phyloP scores from a whole-genome alignment of 805 yeast genomes.

The Candida ovalis region DNA sequence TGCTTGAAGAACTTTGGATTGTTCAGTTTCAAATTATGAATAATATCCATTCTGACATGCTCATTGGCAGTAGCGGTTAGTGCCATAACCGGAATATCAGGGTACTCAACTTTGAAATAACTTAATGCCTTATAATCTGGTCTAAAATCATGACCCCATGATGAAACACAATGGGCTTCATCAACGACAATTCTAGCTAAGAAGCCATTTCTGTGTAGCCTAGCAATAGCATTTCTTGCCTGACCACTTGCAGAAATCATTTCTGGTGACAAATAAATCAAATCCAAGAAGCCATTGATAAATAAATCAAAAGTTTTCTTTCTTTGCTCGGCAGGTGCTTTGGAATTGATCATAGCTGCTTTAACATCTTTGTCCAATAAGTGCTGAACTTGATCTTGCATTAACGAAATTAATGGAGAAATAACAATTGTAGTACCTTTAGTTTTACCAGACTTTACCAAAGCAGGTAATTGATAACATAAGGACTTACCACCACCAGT shows the following conservation, averaged over 20 bases:
- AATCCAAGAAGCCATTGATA: slow-evolving; percentile 60
- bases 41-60: slow-evolving; percentile 80
- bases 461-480: slow-evolving; percentile 93
- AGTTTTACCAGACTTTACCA: slow-evolving; percentile 70
- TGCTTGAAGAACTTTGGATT: slow-evolving; percentile 71
- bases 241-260: slow-evolving; percentile 77
- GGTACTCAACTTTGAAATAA: slow-evolving; percentile 67
- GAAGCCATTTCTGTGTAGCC: slow-evolving; percentile 48
- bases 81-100: slow-evolving; percentile 88
- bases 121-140: slow-evolving; percentile 88
- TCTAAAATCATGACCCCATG: slow-evolving; percentile 98
- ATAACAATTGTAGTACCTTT: slow-evolving; percentile 86
- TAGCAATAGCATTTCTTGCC: slow-evolving; percentile 59
- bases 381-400: slow-evolving; percentile 96
- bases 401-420: slow-evolving; percentile 90
- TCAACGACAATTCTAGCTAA: slow-evolving; percentile 90
- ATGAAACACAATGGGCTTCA: slow-evolving; percentile 97
- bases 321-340: slow-evolving; percentile 60
- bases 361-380: slow-evolving; percentile 59
- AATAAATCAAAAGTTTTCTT: slow-evolving; percentile 59
- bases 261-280: slow-evolving; percentile 91
- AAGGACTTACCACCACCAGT: slow-evolving; percentile 98
- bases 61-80: slow-evolving; percentile 96
- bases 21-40: slow-evolving; percentile 65
- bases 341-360: slow-evolving; percentile 88